These are phyloP conservation scores for Chaetomium sp. DNA, from an alignment of 2,329 filamentous ascomycete genomes.

Conservation along the genomic window DNA sequence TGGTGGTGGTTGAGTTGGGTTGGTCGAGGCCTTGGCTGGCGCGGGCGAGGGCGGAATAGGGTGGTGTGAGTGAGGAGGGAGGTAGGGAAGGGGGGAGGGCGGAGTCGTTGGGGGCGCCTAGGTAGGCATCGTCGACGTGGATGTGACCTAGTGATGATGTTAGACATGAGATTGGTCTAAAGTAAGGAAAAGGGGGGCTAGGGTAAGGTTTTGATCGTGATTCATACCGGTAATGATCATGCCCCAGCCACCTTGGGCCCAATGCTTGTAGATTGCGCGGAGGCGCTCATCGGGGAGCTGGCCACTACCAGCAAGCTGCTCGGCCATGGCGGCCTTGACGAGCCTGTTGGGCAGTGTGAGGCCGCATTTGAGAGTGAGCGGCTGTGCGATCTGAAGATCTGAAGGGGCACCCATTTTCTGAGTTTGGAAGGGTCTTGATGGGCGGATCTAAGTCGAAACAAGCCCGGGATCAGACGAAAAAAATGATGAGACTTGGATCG, in stretches of 20 bases:
- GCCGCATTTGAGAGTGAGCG: conserved; percentile 48
- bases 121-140: conserved; percentile 34
- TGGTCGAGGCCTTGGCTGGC: conserved; percentile 39
- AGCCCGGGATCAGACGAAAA: not conserved
- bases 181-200: not conserved
- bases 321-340: conserved; percentile 45
- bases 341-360: conserved; percentile 51
- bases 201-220: not conserved
- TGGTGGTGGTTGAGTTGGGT: conserved; percentile 28
- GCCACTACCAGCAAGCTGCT: conserved; percentile 35
- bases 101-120: conserved; percentile 32
- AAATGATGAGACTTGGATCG: no score
- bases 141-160: conserved; percentile 35
- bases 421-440: not conserved
- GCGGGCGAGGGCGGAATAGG: conserved; percentile 38
- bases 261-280: conserved; percentile 42
- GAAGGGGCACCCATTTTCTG: conserved; percentile 4
- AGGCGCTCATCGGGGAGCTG: conserved; percentile 39
- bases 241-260: conserved; percentile 50
- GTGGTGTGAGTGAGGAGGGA: conserved; percentile 25
- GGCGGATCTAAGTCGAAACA: not conserved
- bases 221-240: conserved; percentile 39
- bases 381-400: conserved; percentile 29
- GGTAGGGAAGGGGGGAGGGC: conserved; percentile 29
- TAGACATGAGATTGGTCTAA: not conserved